Base-by-base conservation (phyloP, 345 rosid species). In the Crucihimalaya himalaica region DNA sequence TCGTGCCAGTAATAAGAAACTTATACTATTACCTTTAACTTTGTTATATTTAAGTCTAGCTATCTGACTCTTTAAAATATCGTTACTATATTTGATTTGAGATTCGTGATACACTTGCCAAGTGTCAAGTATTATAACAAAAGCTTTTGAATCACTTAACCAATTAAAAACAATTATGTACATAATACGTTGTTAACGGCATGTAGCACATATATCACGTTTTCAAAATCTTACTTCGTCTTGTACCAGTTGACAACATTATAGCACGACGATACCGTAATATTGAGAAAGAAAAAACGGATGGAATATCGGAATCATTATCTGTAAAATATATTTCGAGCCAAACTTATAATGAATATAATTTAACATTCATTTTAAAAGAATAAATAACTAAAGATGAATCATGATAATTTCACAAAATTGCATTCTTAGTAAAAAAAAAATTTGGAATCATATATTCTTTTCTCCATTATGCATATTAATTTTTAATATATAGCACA, bases 171-270 rank as follows among this genome's bases (percentile, higher is more conserved):
- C 25, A 23, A 2, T 23, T 23, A 23, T 23, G 25, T 23, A 23
- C 25, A 3, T 23, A 23, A 23, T 23, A 65, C 57, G 70, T 31
- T 46, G 45, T 19, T 28, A 28, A 13, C 40, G 9, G 53, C 47
- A 70, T 20, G 23, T 14, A 32, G 25, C 45, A 68, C 54, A 34
- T 70, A 47, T 58, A 46, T 58, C 10, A 58, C 48, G 27, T 70
- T 70, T 32, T 35, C 25, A 21, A 20, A 40, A 6, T 1, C 2
- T 18, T 27, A 7, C 1, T 5, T 15, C 43, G 15, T 31, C 21
- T 21, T 21, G 31, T 56, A 48, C 10, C 58, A 32, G 1, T 28
- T 28, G 55, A 45, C 27, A 46, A 56, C 6, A 32, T 31, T 31
- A 56, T 15, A 10, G 15, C 28, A 63, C 18, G 39, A 27, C 10